Conservation (phyloP, 371 early-diverging fungal genomes). For the Mortierella sp. region DNA sequence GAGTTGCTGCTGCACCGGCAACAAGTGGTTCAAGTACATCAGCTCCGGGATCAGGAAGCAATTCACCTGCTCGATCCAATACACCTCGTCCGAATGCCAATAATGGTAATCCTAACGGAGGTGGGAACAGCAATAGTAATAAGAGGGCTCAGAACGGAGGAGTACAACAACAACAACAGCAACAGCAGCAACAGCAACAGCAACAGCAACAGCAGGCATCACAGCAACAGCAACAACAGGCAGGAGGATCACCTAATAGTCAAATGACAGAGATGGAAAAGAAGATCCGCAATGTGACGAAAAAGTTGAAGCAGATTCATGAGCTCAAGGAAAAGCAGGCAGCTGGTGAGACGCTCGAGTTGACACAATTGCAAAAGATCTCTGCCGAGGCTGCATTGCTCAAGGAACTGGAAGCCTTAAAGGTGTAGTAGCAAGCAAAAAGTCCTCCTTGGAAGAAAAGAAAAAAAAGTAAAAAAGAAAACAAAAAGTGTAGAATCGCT, state of each 20-base stretch:
- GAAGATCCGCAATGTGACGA: slow-evolving; percentile 85
- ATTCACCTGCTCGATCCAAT: slow-evolving; percentile 40
- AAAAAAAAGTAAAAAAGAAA: too few relatives aligned
- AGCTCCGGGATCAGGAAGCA: slow-evolving; percentile 33
- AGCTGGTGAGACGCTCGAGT: slow-evolving; percentile 83
- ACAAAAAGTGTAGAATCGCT: too few relatives aligned
- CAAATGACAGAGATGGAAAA: slow-evolving; percentile 75
- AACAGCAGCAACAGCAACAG: slow-evolving; percentile 9
- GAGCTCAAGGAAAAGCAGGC: slow-evolving; percentile 82
- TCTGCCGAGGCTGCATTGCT: slow-evolving; percentile 52
- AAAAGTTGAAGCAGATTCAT: slow-evolving; percentile 91
- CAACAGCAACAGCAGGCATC: slow-evolving; percentile 6
- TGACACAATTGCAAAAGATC: slow-evolving; percentile 74
- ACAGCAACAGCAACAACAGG: slow-evolving; percentile 43
- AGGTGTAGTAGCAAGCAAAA: slow-evolving; percentile 11
- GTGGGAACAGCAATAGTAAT: too few relatives aligned
- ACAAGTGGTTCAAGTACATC: slow-evolving; percentile 12
- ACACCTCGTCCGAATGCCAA: slow-evolving; percentile 27
- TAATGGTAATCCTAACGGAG: slow-evolving; percentile 15
- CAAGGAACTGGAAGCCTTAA: slow-evolving; percentile 54
- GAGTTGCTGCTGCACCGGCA: slow-evolving; percentile 28
- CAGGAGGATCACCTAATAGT: slow-evolving; percentile 12
- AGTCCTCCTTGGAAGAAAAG: too few relatives aligned
- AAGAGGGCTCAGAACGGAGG: slow-evolving; percentile 30
- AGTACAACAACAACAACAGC: slow-evolving; percentile 13